These are phyloP conservation scores for Diversispora epigaea DNA, from an alignment of 192 early-diverging fungal species.

Conservation along the genomic window DNA sequence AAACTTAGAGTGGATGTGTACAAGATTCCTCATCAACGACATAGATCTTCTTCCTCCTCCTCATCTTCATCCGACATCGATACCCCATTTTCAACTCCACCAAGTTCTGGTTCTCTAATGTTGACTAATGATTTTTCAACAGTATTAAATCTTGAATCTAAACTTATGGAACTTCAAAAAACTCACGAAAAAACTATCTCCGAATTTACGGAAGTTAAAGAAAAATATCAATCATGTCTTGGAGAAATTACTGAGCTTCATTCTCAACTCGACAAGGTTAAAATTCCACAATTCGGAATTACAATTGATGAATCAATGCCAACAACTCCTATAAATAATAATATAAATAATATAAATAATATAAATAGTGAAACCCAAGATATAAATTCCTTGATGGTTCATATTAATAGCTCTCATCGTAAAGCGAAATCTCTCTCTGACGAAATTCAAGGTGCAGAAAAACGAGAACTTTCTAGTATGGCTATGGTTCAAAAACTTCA, in stretches of 20 bases:
- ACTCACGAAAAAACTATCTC: constrained; percentile 6
- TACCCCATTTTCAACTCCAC: constrained; percentile 25
- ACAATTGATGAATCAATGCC: not conserved
- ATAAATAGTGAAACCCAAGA: not conserved
- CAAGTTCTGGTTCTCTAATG: constrained; percentile 12
- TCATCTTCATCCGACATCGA: constrained; percentile 15
- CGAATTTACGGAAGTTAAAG: constrained; percentile 19
- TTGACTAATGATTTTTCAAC: not conserved
- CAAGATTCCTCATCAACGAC: not conserved
- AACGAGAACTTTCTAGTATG: constrained; percentile 15
- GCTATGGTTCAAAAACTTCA: constrained; percentile 33
- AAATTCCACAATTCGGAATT: not conserved
- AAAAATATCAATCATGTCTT: constrained; percentile 20
- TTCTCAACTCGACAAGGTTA: not conserved
- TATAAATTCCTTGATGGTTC: not conserved
- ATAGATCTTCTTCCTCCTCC: not conserved
- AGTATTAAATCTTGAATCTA: constrained; percentile 14
- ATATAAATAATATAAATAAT: not conserved
- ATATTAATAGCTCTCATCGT: not conserved
- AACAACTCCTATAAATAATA: not conserved
- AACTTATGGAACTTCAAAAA: constrained; percentile 24
- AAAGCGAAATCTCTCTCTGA: constrained; percentile 30
- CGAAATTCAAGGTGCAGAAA: constrained; percentile 31
- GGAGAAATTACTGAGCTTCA: constrained; percentile 19
- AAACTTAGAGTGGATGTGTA: constrained; percentile 13